Conservation (phyloP, 1,139 yeast genomes). For the Meyerozyma guilliermondii region DNA sequence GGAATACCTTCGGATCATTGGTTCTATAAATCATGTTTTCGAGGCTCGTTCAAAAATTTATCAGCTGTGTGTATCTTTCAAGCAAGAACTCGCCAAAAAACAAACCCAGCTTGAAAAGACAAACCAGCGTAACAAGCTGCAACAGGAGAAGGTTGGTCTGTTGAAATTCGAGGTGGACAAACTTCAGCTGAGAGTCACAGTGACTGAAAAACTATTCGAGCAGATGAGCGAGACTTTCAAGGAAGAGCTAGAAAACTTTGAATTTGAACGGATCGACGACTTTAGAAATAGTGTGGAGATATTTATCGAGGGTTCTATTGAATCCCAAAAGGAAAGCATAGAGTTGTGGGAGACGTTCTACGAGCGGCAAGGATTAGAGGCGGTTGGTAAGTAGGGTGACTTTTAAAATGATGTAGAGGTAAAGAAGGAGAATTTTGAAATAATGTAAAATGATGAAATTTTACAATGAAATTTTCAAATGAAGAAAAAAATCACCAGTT, state of each 20-base stretch:
- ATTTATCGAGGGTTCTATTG: conserved; percentile 85
- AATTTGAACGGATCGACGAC: conserved; percentile 73
- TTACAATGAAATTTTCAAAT: not conserved
- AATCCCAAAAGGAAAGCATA: conserved; percentile 89
- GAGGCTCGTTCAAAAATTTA: conserved; percentile 72
- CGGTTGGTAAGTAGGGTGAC: not conserved
- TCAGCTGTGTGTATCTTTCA: conserved; percentile 48
- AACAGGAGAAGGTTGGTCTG: conserved; percentile 54
- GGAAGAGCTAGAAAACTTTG: conserved; percentile 64
- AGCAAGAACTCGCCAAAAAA: conserved; percentile 41
- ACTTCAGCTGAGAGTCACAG: conserved; percentile 53
- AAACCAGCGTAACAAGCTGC: conserved; percentile 50
- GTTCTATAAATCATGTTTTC: conserved; percentile 70
- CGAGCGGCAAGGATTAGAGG: conserved; percentile 35
- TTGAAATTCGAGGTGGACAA: conserved; percentile 55
- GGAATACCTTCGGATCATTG: conserved; percentile 76
- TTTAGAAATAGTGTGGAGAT: conserved; percentile 89
- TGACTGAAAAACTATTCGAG: conserved; percentile 55
- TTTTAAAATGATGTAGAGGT: not conserved
- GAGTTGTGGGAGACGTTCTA: conserved; percentile 94
- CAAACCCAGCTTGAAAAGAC: conserved; percentile 50
- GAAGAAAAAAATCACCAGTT: not conserved
- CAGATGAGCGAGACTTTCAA: conserved; percentile 61
- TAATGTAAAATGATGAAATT: not conserved
- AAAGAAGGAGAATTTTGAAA: too few relatives aligned